A percentile compares a stretch with the other conserved stretches of the same genome.
Conservation (phyloP, 306 rosid species). For the Castanea crenata region DNA sequence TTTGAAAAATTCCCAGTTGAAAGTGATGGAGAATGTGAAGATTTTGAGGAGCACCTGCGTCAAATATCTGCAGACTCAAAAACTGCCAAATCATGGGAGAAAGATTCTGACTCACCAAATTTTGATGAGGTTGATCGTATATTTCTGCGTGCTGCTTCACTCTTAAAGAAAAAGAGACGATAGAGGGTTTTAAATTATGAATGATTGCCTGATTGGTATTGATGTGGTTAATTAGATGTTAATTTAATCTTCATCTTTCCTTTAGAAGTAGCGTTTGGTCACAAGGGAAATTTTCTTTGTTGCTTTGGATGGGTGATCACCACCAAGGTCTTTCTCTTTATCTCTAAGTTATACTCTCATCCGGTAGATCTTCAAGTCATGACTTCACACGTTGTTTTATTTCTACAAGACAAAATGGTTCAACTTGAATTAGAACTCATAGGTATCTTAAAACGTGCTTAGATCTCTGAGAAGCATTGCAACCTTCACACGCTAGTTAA, state of each 20-base stretch:
- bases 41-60: slow-evolving; percentile 68
- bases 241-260: too few species aligned
- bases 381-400: too few species aligned
- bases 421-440: too few species aligned
- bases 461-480: not conserved
- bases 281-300: too few species aligned
- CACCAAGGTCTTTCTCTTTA: not conserved
- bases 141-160: slow-evolving; percentile 70
- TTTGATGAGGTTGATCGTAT: slow-evolving; percentile 80
- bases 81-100: slow-evolving; percentile 22
- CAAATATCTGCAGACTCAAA: slow-evolving; percentile 56
- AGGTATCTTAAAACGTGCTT: not conserved
- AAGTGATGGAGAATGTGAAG: slow-evolving; percentile 46
- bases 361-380: too few species aligned
- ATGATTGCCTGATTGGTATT: not conserved
- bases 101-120: slow-evolving; percentile 40
- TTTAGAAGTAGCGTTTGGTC: not conserved
- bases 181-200: slow-evolving; percentile 23
- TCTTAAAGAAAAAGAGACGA: slow-evolving; percentile 57
- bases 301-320: not conserved
- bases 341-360: too few species aligned
- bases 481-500: not conserved
- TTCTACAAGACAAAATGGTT: too few species aligned
- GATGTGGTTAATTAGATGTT: not conserved
- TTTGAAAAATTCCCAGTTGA: slow-evolving; percentile 62